Evolutionary conservation across 257 asterid genomes (phyloP), one percentile per base, ranked within the genome.

Genomic region (Solanum arcanum): DNA sequence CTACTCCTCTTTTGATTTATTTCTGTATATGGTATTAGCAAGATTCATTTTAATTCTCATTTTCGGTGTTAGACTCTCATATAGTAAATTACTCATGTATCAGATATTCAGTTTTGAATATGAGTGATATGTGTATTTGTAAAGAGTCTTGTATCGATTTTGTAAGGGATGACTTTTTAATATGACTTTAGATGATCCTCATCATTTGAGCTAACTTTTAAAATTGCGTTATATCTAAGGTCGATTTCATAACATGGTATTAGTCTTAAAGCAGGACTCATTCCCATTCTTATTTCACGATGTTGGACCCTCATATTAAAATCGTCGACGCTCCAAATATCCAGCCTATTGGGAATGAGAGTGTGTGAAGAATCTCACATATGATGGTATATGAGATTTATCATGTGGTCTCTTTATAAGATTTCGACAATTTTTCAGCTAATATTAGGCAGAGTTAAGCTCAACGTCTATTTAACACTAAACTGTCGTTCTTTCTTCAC

Each of bases 381-480:
- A 8, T 25, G 20, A 12, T 25, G 2, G 35, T 66, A 1, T 27
- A 25, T 25, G 73, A 25, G 73, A 12, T 25, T 2, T 25, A 1
- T 7, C 64, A 7, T 0, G 60, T 25, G 20, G 20, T 27, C 20
- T 2, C 37, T 27, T 25, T 66, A 27, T 66, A 25, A 0, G 18
- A 4, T 11, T 33, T 64, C 12, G 33, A 64, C 4, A 64, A 64
- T 64, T 25, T 16, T 64, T 2, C 8, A n/a, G 4, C 35, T 64
- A 12, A 12, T 12, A 5, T 66, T 12, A 0, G 10, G 0, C 13
- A n/a, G 2, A 27, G 20, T 27, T 66, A 66, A 9, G 1, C 0
- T 15, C 25, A 3, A 66, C 14, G 1, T 27, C 37, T 1, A 66
- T 66, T 66, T 66, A 66, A 66, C 21, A 27, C 21, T 25, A 25